Evolutionary conservation across 2,329 filamentous ascomycete genomes (phyloP).

Genomic region (Ophiostoma sp.): DNA sequence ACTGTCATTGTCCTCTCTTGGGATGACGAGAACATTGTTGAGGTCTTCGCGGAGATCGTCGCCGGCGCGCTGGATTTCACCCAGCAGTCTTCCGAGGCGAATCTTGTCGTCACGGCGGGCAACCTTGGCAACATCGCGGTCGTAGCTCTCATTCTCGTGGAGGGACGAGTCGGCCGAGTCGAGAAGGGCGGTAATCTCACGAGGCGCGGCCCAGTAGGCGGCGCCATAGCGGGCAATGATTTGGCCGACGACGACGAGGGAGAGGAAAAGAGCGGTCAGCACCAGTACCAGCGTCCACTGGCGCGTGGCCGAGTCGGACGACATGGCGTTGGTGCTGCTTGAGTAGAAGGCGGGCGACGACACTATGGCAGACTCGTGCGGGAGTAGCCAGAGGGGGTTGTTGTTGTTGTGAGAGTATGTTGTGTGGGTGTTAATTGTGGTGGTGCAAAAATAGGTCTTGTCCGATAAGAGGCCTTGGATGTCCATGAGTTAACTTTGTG

Average conservation of each 20-base stretch:
- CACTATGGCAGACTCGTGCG: background rate
- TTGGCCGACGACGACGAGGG: slow-evolving; percentile 55
- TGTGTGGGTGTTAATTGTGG: background rate
- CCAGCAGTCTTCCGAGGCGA: slow-evolving; percentile 57
- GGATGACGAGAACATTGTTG: slow-evolving; percentile 49
- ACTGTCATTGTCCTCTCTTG: slow-evolving; percentile 35
- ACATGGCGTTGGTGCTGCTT: slow-evolving; percentile 42
- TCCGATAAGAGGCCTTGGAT: slow-evolving; percentile 13
- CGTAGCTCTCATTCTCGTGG: slow-evolving; percentile 64
- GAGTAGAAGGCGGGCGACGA: background rate
- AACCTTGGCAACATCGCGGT: slow-evolving; percentile 59
- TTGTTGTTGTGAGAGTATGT: background rate
- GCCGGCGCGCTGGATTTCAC: slow-evolving; percentile 61
- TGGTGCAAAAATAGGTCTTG: slow-evolving; percentile 16
- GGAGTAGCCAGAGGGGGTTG: background rate
- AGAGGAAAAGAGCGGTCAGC: slow-evolving; percentile 58
- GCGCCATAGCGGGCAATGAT: slow-evolving; percentile 53
- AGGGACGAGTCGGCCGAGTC: slow-evolving; percentile 63
- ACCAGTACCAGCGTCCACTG: slow-evolving; percentile 60
- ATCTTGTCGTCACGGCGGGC: slow-evolving; percentile 63
- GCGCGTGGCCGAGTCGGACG: slow-evolving; percentile 52
- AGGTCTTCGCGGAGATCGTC: slow-evolving; percentile 64
- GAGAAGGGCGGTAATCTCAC: slow-evolving; percentile 58
- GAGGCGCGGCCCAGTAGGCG: slow-evolving; percentile 59
- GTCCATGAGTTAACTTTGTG: background rate